Evolutionary conservation across 2,329 filamentous ascomycete genomes (phyloP), one percentile per base, ranked within the genome.

Genomic region (Botrytis hyacinthi): DNA sequence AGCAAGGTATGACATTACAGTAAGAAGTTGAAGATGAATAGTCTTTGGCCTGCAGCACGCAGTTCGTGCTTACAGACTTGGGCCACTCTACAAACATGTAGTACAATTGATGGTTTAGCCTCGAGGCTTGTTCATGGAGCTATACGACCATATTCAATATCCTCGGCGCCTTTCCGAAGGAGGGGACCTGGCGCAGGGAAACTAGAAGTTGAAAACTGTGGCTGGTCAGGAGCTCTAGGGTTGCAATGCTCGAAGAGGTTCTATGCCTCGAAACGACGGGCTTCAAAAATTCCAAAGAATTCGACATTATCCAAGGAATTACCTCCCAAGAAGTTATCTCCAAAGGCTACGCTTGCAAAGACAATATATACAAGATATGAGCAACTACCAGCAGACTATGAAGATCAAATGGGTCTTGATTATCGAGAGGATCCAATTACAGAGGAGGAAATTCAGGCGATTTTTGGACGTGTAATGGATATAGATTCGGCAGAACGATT

Each of bases 371-470:
- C 83, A n/a, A 81, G 86, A 75, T 91, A 90, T 79, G 84, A 87
- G 73, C 83, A 89, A 69, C 81, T 91, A n/a, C 89, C 89, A 0
- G 82, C 82, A 35, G 83, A 85, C 72, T 91, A 91, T 79, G 82
- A 83, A 63, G 89, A 91, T 79, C 83, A 84, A 65, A 76, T 80
- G 2, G 90, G 90, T 2, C 83, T 92, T 9, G 80, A 83, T 0
- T 91, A 91, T 75, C 81, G 85, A 63, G 81, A 79, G 9, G 80
- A 82, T 5, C 86, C 88, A n/a, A 82, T 91, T 32, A 83, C 83
- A 3, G 81, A 84, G 29, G 78, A 80, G 14, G 86, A 90, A 77
- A 82, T 85, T 9, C 77, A 82, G 26, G 74, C 76, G 16, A 83
- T 90, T 54, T 90, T 91, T 74, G 87, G 88, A 1, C 78, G 83